Evolutionary conservation across 2,329 filamentous ascomycete genomes (phyloP), one percentile per base, ranked within the genome.

Genomic region (Penicillium sp.): DNA sequence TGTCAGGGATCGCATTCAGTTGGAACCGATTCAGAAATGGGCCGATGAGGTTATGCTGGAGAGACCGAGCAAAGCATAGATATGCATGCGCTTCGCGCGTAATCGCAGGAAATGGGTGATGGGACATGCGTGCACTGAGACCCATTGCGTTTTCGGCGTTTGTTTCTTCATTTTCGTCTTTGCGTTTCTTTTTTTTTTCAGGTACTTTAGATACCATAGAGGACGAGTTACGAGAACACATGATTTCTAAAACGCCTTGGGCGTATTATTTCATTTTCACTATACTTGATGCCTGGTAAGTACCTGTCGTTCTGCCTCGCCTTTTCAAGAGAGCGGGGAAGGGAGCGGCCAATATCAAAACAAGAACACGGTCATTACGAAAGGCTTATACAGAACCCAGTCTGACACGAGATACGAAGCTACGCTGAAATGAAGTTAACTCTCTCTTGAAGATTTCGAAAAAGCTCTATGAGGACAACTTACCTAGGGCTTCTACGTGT

Each of bases 21-120:
- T 95, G 63, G 84, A 86, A 0, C 93, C 96, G 78, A 89, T 92
- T 64, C 85, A 87, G 77, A 83, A 79, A 13, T 97, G 93, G 93
- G 89, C 87, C 0, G 80, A 83, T 27, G 86, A 91, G 62, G 78
- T 97, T 31, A 77, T 97, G 62, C 78, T 80, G 65, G 93, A 97
- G 79, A 82, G 92, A 23, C 59, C 55, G 82, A 88, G 64, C 81
- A 78, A 31, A 81, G 67, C 67, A 63, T 59, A 63, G 68, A 64
- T 31, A 56, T 38, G 55, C 62, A 44, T 56, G 19, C 39, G 9
- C 15, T 21, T 33, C 25, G 15, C 15, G 38, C 49, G 3, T 11
- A 7, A 23, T 31, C 16, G 23, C 34, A 27, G 34, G 13, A 9
- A 33, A 8, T 40, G 34, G 33, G 33, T 11, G n/a, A 27, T 29